phyloP scores from a whole-genome alignment of 108 stramenopile genomes.

The Hondaea fermentalgiana region DNA sequence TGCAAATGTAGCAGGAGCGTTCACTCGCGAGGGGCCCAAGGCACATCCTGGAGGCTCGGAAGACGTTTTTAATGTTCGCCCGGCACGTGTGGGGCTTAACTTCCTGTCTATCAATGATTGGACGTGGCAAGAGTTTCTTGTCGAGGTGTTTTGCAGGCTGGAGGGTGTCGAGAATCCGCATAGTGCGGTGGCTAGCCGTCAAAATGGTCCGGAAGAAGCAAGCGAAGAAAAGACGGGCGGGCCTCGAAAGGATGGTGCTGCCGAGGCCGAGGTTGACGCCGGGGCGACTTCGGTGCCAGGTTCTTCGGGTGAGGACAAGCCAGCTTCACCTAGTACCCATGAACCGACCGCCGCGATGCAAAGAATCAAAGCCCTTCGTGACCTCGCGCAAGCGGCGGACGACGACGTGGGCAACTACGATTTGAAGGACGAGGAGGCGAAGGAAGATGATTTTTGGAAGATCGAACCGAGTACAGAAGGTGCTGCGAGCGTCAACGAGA shows the following conservation, averaged over 20 bases:
- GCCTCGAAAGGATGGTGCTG: not conserved
- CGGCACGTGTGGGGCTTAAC: not conserved
- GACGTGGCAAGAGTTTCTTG: conserved; percentile 1
- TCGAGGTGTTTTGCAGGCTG: not conserved
- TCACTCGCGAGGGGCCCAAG: no score
- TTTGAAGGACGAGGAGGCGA: not conserved
- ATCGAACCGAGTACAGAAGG: not conserved
- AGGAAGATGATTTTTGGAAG: not conserved
- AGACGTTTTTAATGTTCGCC: not conserved
- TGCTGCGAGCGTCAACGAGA: not conserved
- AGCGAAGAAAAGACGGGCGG: no score
- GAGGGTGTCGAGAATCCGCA: not conserved
- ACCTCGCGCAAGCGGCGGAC: not conserved
- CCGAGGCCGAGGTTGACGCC: not conserved
- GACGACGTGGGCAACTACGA: not conserved
- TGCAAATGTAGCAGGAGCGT: no score
- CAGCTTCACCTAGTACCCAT: not conserved
- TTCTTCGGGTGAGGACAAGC: no score
- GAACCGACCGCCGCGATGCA: not conserved
- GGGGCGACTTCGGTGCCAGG: no score
- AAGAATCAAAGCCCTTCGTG: not conserved
- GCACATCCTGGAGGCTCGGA: no score
- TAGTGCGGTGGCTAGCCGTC: not conserved
- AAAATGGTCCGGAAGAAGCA: no score
- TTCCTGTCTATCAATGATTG: not conserved